Conservation (phyloP, 345 rosid species). For the Ceriops tagal region DNA sequence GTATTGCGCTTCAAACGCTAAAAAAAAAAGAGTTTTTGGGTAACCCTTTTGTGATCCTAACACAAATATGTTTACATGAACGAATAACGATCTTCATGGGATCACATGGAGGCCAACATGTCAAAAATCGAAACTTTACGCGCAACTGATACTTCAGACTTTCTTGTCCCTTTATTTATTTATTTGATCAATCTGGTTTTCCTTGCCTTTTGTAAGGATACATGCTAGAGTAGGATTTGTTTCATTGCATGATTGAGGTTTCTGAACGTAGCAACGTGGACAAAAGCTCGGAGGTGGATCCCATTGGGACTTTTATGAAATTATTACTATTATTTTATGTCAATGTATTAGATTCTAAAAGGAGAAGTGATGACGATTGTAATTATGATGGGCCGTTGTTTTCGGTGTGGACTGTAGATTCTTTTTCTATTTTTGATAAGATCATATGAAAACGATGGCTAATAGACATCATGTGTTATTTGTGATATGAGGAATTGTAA, state of each 20-base stretch:
- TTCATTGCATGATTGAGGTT: not conserved
- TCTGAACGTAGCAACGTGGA: not conserved
- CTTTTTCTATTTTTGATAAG: slow-evolving; percentile 6
- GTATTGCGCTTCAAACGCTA: too few relatives aligned
- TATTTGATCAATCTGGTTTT: not conserved
- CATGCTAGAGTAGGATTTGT: slow-evolving; percentile 1
- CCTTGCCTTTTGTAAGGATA: not conserved
- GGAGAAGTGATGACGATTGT: slow-evolving; percentile 7
- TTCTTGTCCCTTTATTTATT: too few relatives aligned
- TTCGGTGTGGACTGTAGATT: not conserved
- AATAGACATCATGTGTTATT: slow-evolving; percentile 2
- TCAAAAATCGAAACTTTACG: too few relatives aligned
- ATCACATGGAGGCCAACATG: too few relatives aligned
- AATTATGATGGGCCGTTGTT: not conserved
- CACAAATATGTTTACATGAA: too few relatives aligned
- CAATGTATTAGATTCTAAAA: not conserved
- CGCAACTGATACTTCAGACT: too few relatives aligned
- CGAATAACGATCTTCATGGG: too few relatives aligned
- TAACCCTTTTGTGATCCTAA: too few relatives aligned
- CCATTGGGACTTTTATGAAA: too few relatives aligned
- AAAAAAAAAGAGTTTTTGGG: too few relatives aligned
- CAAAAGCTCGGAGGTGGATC: too few relatives aligned
- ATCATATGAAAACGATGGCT: slow-evolving; percentile 1
- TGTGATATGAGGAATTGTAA: slow-evolving; percentile 6
- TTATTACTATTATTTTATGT: too few relatives aligned